phyloP scores from a whole-genome alignment of 1,139 yeast species.

The Suhomyces anneliseae region DNA sequence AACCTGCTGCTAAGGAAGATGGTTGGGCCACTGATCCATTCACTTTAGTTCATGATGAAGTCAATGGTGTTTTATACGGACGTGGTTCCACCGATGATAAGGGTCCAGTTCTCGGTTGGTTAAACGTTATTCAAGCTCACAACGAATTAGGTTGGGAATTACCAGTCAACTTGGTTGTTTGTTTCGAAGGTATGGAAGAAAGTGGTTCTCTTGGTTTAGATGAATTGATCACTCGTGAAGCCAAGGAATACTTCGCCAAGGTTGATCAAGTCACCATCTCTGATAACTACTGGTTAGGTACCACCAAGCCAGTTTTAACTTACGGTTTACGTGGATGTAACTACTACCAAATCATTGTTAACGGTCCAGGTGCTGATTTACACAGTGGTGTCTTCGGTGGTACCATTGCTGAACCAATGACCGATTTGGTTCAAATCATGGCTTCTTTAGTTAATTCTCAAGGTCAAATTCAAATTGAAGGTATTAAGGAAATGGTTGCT shows the following conservation, averaged over 20 bases:
- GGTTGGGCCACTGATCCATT: conserved; percentile 98
- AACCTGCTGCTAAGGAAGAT: conserved; percentile 88
- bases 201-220: conserved; percentile 94
- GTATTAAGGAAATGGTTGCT: conserved; percentile 91
- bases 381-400: conserved; percentile 99
- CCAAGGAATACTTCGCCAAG: conserved; percentile 72
- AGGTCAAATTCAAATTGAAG: conserved; percentile 86
- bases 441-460: conserved; percentile 71
- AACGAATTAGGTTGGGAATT: conserved; percentile 78
- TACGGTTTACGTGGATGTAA: conserved; percentile 97
- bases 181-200: conserved; percentile 99
- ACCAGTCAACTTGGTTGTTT: conserved; percentile 88
- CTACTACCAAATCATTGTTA: conserved; percentile 78
- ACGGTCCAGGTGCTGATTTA: conserved; percentile 95
- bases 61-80: conserved; percentile 70
- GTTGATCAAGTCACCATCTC: conserved; percentile 95
- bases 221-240: conserved; percentile 74
- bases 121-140: conserved; percentile 90
- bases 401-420: conserved; percentile 95
- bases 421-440: conserved; percentile 80
- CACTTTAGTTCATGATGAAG: conserved; percentile 56
- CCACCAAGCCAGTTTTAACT: conserved; percentile 92
- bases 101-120: conserved; percentile 98
- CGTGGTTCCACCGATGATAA: conserved; percentile 97
- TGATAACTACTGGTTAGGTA: conserved; percentile 98